Percentiles rank a stretch among this genome's conserved stretches.
Conservation (phyloP, 805 yeast genomes). For the Metschnikowia hibisci region DNA sequence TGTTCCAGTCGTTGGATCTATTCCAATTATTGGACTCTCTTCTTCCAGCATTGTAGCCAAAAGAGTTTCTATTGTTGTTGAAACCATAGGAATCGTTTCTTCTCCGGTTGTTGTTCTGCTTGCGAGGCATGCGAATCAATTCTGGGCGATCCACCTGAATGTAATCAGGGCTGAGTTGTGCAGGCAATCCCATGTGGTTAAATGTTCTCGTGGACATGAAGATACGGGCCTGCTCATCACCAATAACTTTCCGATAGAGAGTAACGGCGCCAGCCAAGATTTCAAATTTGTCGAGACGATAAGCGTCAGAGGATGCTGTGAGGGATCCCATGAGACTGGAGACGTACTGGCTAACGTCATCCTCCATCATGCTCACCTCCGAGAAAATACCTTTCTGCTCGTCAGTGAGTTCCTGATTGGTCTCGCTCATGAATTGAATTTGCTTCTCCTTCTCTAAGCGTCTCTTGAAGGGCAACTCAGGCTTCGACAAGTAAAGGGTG, state of each 20-base stretch:
- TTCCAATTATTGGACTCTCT: background rate
- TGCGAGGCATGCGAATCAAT: constrained; percentile 2
- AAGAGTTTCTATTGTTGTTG: background rate
- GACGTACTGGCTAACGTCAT: constrained; percentile 24
- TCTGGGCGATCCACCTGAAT: constrained; percentile 15
- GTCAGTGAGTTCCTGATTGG: constrained; percentile 36
- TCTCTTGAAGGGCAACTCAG: constrained; percentile 54
- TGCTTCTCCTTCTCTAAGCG: constrained; percentile 48
- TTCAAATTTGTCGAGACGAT: constrained; percentile 11
- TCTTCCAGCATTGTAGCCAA: no score
- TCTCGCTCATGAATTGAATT: constrained; percentile 47
- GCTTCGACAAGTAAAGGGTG: constrained; percentile 49
- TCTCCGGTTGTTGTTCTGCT: no score
- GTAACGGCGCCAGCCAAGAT: constrained; percentile 11
- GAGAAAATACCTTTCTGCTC: constrained; percentile 25
- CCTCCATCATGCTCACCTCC: constrained; percentile 17
- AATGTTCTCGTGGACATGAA: constrained; percentile 9
- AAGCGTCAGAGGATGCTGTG: constrained; percentile 20
- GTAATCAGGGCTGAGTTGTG: constrained; percentile 15
- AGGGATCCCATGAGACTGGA: constrained; percentile 28
- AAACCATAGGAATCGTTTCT: background rate
- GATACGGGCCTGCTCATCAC: constrained; percentile 10
- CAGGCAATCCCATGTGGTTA: constrained; percentile 15
- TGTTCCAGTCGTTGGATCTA: background rate
- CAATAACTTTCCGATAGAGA: constrained; percentile 10